phyloP scores from a whole-genome alignment of 2,329 filamentous ascomycete genomes.

The Tolypocladium inflatum region DNA sequence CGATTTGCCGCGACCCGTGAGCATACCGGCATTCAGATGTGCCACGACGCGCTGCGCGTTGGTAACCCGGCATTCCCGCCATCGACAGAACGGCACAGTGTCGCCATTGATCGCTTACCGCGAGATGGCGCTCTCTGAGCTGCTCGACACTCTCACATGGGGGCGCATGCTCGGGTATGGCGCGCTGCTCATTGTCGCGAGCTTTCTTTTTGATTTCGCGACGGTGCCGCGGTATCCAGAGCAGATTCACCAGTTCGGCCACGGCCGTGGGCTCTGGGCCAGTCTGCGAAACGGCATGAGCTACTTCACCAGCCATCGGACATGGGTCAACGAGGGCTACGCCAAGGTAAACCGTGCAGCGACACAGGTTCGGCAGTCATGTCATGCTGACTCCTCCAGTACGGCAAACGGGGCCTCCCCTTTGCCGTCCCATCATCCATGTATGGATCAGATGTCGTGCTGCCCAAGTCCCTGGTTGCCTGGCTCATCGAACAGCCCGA shows the following conservation, averaged over 20 bases:
- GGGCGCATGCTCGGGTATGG: conserved; percentile 16
- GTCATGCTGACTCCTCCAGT: conserved; percentile 14
- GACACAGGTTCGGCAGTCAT: background rate
- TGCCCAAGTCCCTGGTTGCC: conserved; percentile 30
- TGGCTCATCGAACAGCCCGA: conserved; percentile 41
- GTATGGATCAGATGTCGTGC: conserved; percentile 31
- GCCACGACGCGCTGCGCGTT: background rate
- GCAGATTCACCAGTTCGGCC: conserved; percentile 30
- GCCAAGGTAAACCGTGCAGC: conserved; percentile 19
- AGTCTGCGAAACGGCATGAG: conserved; percentile 28
- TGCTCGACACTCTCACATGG: conserved; percentile 18
- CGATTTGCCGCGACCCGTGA: background rate
- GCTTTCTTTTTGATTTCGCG: conserved; percentile 29
- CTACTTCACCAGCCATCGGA: conserved; percentile 26
- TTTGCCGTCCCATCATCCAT: conserved; percentile 33
- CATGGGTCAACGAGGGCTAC: conserved; percentile 34
- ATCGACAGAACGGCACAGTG: too few relatives aligned
- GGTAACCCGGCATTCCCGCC: background rate
- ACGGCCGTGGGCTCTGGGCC: conserved; percentile 23
- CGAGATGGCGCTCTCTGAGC: conserved; percentile 3
- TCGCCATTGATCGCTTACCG: background rate
- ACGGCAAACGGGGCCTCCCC: conserved; percentile 28
- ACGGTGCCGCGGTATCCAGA: conserved; percentile 28
- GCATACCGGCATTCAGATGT: background rate
- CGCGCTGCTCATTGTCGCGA: conserved; percentile 22